Evolutionary conservation across 2,329 filamentous ascomycete species (phyloP).

Genomic region (Epichloe uncinata): DNA sequence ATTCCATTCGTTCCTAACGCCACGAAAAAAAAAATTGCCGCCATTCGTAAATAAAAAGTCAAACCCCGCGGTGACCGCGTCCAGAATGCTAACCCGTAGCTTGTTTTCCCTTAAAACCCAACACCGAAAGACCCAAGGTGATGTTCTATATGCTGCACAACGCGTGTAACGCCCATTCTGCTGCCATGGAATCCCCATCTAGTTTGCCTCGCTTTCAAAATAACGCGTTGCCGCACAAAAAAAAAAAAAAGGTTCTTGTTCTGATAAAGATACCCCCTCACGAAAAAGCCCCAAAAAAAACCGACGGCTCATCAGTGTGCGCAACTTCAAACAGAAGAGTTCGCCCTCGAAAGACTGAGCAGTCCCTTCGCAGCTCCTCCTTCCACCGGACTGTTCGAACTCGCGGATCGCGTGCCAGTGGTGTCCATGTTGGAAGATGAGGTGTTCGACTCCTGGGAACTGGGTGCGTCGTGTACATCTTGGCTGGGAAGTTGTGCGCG

Average conservation of each 20-base stretch:
- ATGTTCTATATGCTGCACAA: background rate
- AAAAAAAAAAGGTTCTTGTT: no score
- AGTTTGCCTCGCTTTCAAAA: background rate
- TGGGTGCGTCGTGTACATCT: background rate
- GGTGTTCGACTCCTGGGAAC: background rate
- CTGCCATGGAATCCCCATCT: background rate
- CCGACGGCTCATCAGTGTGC: background rate
- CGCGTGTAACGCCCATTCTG: background rate
- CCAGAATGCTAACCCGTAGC: background rate
- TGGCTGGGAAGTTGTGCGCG: constrained; percentile 12
- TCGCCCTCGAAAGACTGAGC: background rate
- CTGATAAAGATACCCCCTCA: background rate
- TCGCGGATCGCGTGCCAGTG: background rate
- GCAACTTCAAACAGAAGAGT: background rate
- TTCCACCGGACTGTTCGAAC: background rate
- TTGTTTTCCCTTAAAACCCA: background rate
- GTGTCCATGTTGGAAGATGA: background rate
- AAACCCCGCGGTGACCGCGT: background rate
- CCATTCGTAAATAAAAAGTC: background rate
- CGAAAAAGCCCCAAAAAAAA: no score
- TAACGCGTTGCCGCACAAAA: background rate
- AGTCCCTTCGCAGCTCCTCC: background rate
- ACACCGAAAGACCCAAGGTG: background rate
- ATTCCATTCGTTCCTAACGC: background rate
- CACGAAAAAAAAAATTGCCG: background rate